A percentile compares a stretch with the other conserved stretches of the same genome.
phyloP scores from a whole-genome alignment of 2,329 filamentous ascomycete species.

The Cryoendolithus antarcticus region DNA sequence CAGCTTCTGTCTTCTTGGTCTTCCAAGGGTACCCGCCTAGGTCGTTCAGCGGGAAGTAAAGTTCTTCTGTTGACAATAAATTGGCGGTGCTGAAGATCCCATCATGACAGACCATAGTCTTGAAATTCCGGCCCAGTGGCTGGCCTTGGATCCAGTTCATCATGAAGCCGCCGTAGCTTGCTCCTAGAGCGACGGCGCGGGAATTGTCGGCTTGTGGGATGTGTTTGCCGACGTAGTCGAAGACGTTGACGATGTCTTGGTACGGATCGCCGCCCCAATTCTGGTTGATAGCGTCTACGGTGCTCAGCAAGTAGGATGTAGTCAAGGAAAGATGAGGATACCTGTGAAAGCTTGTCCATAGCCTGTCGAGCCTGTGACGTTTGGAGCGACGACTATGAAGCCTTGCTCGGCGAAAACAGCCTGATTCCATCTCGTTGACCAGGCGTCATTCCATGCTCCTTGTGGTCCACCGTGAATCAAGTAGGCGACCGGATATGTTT shows the following conservation, averaged over 20 bases:
- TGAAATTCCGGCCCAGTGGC: constrained; percentile 68
- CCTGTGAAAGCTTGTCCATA: constrained; percentile 18
- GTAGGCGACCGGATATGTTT: constrained; percentile 21
- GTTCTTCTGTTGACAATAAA: constrained; percentile 34
- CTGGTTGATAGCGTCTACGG: constrained; percentile 54
- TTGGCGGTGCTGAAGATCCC: constrained; percentile 18
- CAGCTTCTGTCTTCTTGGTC: background rate
- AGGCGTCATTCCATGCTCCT: constrained; percentile 16
- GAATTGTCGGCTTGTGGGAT: constrained; percentile 56
- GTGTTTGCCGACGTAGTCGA: constrained; percentile 58
- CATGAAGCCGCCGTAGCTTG: constrained; percentile 66
- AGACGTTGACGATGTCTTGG: constrained; percentile 64
- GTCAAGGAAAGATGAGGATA: background rate
- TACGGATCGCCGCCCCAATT: constrained; percentile 84
- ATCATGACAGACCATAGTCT: constrained; percentile 78
- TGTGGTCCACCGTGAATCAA: constrained; percentile 21
- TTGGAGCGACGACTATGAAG: constrained; percentile 20
- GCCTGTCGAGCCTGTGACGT: constrained; percentile 18
- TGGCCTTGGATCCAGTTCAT: constrained; percentile 71
- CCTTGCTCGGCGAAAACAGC: constrained; percentile 20
- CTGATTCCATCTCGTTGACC: constrained; percentile 19
- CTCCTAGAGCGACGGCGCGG: constrained; percentile 61
- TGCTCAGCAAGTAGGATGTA: constrained; percentile 16
- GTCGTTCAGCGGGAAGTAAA: constrained; percentile 44
- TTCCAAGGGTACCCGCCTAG: constrained; percentile 40